phyloP scores from a whole-genome alignment of 169 alveolate genomes.

The Cryptosporidium ubiquitum region DNA sequence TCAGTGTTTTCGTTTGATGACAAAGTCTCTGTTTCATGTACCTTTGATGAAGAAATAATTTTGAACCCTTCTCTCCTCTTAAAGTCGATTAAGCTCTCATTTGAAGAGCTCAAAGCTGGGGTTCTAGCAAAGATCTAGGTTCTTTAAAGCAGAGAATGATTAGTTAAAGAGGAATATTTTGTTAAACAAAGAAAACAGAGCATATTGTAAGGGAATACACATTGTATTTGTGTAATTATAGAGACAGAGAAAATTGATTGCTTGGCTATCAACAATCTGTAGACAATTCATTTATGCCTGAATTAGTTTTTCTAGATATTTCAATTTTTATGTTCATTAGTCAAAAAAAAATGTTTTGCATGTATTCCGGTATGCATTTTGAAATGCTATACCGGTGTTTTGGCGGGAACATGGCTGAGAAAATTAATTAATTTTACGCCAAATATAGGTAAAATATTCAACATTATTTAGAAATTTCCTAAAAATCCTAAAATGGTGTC shows the following conservation, averaged over 20 bases:
- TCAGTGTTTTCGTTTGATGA: slow-evolving; percentile 52
- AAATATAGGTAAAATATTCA: neutral
- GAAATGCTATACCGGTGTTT: neutral
- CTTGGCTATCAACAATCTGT: neutral
- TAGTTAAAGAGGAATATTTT: neutral
- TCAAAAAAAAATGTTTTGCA: neutral
- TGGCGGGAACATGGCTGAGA: neutral
- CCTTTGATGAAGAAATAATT: slow-evolving; percentile 52
- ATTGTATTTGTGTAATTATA: neutral
- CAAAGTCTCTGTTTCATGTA: slow-evolving; percentile 45
- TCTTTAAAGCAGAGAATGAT: neutral
- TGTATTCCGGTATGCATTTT: neutral
- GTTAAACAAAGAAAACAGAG: neutral
- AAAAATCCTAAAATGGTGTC: slow-evolving; percentile 22
- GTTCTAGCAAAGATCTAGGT: slow-evolving; percentile 7
- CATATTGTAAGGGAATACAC: neutral
- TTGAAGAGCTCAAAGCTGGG: slow-evolving; percentile 57
- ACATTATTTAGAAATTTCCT: neutral
- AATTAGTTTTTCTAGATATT: neutral
- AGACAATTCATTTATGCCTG: neutral
- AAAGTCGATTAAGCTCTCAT: slow-evolving; percentile 18
- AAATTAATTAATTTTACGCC: neutral
- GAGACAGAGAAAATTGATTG: neutral
- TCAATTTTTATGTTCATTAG: neutral
- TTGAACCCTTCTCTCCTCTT: slow-evolving; percentile 28